Evolutionary conservation across 768 basidiomycete species (phyloP), one percentile per base, ranked within the genome.

Genomic region (Glaciozyma martinii): DNA sequence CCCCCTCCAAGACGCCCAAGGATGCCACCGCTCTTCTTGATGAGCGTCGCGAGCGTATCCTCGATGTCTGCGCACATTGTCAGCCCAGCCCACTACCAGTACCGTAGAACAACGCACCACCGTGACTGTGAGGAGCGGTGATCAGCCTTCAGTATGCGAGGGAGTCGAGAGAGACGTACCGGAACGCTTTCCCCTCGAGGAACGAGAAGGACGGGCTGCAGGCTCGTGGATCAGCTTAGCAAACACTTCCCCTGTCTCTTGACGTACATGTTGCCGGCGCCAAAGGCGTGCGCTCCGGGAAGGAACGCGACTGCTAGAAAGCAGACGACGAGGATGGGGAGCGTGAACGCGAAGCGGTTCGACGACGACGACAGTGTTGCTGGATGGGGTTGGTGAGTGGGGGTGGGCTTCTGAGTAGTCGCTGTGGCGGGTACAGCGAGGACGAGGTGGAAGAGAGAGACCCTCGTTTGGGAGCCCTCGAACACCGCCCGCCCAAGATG

Each of bases 141-240:
- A 43, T 5, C 8, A 21, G 23, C 56, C n/a, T 42, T 12, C 6
- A 25, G 27, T 18, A 23, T 8, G 27, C 29, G 25, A 18, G 10
- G 5, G 7, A 25, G 37, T 1, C 8, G 30, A 12, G 12, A 47
- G 27, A 42, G 27, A 53, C 65, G n/a, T 33, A 37, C 53, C 72
- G 30, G 66, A 68, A 89, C 1, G 88, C 88, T 68, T 71, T 73
- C 30, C 87, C 89, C 75, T 93, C 90, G 77, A 93, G 82, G 75
- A 86, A 93, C 9, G 88, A 86, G 74, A 85, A 89, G 27, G 87
- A 58, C 27, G 42, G 56, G 33, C 32, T 23, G 23, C 19, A 21
- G 37, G 18, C 23, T 5, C 21, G 55, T 16, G 13, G 33, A 33
- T 56, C 23, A 56, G 55, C 33, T 30, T 23, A 9, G 8, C 9